phyloP scores from a whole-genome alignment of 768 basidiomycete genomes.

The Arthromyces matolae region DNA sequence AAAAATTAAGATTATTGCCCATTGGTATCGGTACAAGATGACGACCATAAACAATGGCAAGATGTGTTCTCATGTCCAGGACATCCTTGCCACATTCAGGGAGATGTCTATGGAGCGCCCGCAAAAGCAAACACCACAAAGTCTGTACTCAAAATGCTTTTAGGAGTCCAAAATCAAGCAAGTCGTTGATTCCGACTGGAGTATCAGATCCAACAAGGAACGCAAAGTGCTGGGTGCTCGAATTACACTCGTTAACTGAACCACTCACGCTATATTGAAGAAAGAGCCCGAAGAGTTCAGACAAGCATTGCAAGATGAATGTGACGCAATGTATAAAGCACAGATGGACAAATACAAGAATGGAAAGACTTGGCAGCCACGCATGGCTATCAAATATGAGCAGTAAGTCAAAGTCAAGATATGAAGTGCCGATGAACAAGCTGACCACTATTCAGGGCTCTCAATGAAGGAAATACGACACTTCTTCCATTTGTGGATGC shows the following conservation, averaged over 20 bases:
- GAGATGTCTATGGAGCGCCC: neutral
- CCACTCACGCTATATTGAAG: neutral
- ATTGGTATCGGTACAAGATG: neutral
- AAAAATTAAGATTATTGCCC: neutral
- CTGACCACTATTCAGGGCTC: neutral
- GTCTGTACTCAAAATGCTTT: neutral
- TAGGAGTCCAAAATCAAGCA: neutral
- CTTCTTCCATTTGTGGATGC: neutral
- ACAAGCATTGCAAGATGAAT: neutral
- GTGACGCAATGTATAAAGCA: neutral
- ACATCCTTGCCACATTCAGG: neutral
- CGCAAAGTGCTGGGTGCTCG: neutral
- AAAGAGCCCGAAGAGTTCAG: neutral
- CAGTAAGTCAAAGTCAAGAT: neutral
- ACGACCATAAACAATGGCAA: neutral
- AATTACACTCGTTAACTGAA: neutral
- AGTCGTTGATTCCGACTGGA: neutral
- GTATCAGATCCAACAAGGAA: neutral
- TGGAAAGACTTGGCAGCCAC: neutral
- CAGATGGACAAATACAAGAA: neutral
- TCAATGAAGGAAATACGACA: neutral
- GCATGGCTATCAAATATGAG: neutral
- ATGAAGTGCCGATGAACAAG: neutral
- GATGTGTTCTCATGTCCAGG: neutral
- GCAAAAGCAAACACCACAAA: neutral